Evolutionary conservation across 2,329 filamentous ascomycete species (phyloP), one percentile per base, ranked within the genome.

Genomic region (Ascochyta fabae): DNA sequence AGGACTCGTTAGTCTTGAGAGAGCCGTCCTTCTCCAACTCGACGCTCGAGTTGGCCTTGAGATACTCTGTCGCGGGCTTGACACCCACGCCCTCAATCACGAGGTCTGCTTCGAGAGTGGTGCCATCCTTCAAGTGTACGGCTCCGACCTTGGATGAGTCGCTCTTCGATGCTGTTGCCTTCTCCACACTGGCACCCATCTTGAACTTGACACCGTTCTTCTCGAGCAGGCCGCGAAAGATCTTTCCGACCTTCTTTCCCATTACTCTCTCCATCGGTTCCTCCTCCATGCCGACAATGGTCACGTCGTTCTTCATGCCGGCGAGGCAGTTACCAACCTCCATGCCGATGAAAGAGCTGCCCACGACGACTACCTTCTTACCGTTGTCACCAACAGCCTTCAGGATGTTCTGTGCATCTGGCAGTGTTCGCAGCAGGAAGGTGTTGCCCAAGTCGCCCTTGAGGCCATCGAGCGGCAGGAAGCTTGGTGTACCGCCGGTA

Each of bases 261-360:
- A 99, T 89, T 4, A 99, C 86, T 19, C 90, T 86, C 75, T 96
- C 91, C 61, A 98, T 84, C 0, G 95, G 94, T 12, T 86, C 66
- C 56, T 86, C 86, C 71, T 96, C 92, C 89, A 93, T 94, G 34
- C 95, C 95, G 22, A 99, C 81, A 36, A 98, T 86, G 7, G 89
- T 89, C 15, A 99, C 92, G 8, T 88, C 79, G 74, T 99, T 96
- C 67, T 89, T 89, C 66, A 89, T 89, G 40, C 84, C 78, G 0
- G 89, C 88, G 0, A 96, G 79, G 48, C 80, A 88, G 61, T 93
- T 95, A 58, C 90, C 94, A n/a, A 96, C 86, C 77, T 99, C 95
- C 90, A 99, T 96, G 36, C 95, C 95, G 70, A 99, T 99, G 77
- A 99, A 99, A 0, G 92, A 96, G 56, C 90, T 94, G 36, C 95